These are phyloP conservation scores for Cutaneotrichosporon curvatum DNA, from an alignment of 1,284 basidiomycete species.

Conservation along the genomic window DNA sequence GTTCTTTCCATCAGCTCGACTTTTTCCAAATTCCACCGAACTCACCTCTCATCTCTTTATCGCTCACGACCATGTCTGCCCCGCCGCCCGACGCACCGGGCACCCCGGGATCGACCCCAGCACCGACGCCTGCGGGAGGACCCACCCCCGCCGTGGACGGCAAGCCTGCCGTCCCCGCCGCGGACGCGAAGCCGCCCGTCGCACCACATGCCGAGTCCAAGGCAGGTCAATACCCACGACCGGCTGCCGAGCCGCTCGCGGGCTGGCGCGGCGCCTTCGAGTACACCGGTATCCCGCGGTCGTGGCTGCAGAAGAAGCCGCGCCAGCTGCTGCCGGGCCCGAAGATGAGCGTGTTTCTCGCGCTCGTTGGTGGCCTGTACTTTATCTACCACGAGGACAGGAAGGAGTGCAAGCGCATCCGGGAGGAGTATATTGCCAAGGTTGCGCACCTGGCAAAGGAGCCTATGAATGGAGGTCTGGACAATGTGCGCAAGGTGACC, in stretches of 20 bases:
- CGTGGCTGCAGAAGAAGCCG: slow-evolving; percentile 48
- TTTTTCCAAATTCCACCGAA: too few species aligned
- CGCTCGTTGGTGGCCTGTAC: slow-evolving; percentile 61
- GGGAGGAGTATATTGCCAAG: slow-evolving; percentile 67
- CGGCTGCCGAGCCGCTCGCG: slow-evolving; percentile 21
- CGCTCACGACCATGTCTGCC: neutral
- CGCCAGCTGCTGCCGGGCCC: slow-evolving; percentile 61
- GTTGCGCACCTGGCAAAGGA: slow-evolving; percentile 70
- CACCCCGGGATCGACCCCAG: neutral
- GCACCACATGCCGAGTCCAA: neutral
- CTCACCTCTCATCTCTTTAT: neutral
- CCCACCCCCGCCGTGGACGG: neutral
- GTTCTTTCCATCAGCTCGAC: too few species aligned
- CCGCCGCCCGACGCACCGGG: too few species aligned
- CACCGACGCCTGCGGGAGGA: neutral
- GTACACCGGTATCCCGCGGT: slow-evolving; percentile 49
- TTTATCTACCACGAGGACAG: slow-evolving; percentile 81
- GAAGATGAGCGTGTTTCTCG: slow-evolving; percentile 82
- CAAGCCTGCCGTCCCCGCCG: neutral
- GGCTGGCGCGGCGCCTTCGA: slow-evolving; percentile 44
- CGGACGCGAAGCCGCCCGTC: neutral
- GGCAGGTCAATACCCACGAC: neutral
- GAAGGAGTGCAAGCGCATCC: slow-evolving; percentile 65
- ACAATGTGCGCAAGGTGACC: slow-evolving; percentile 68
- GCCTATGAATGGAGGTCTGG: slow-evolving; percentile 57